These are phyloP conservation scores for Carex cristatella DNA, from an alignment of 176 grass and related monocot genomes.

Conservation along the genomic window DNA sequence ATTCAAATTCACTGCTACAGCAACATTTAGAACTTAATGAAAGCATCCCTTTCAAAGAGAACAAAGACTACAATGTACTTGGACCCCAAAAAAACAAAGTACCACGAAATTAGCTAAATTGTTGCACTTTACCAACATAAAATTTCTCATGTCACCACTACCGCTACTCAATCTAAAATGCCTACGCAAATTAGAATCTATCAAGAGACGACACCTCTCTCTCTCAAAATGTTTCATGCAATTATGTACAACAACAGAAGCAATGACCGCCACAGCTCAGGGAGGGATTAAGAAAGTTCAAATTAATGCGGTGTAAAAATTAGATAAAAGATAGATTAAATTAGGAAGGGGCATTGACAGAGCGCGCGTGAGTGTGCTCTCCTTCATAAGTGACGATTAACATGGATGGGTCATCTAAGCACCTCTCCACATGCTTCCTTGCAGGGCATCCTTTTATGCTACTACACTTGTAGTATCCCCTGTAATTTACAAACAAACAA, in stretches of 20 bases:
- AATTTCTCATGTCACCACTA: slow-evolving; percentile 12
- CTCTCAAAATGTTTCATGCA: slow-evolving; percentile 16
- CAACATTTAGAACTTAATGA: neutral
- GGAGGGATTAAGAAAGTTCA: neutral
- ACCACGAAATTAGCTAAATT: slow-evolving; percentile 11
- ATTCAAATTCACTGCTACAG: neutral
- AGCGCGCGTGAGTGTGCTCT: slow-evolving; percentile 61
- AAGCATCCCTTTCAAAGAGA: slow-evolving; percentile 13
- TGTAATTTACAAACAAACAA: slow-evolving; percentile 21
- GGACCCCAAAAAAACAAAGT: neutral
- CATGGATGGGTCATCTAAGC: slow-evolving; percentile 75
- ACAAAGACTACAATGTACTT: slow-evolving; percentile 2
- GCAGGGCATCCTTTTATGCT: slow-evolving; percentile 81
- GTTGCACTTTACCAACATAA: slow-evolving; percentile 6
- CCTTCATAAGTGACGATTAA: slow-evolving; percentile 93
- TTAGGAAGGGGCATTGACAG: slow-evolving; percentile 28
- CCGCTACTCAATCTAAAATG: slow-evolving; percentile 2
- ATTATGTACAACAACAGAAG: slow-evolving; percentile 20
- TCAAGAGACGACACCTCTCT: slow-evolving; percentile 2
- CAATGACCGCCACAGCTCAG: neutral
- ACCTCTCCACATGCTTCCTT: slow-evolving; percentile 89
- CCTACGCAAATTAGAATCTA: slow-evolving; percentile 14
- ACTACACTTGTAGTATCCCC: slow-evolving; percentile 97
- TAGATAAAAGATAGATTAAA: slow-evolving; percentile 21
- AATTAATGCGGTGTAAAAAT: slow-evolving; percentile 9